Conservation (phyloP, 2,329 filamentous ascomycete species). For the Didymosphaeria variabile region DNA sequence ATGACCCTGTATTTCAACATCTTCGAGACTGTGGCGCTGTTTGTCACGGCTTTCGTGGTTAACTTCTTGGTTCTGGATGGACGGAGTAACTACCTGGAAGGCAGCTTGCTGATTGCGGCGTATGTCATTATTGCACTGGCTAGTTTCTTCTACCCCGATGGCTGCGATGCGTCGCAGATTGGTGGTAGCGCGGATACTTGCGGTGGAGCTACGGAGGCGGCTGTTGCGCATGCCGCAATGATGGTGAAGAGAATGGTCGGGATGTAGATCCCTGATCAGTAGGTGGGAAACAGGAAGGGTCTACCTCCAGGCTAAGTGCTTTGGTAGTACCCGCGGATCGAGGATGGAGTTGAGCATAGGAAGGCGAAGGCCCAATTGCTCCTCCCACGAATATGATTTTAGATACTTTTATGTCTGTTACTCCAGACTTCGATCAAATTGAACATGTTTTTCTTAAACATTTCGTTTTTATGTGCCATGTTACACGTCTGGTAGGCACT, state of each 20-base stretch:
- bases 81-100: slow-evolving; percentile 84
- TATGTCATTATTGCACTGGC: slow-evolving; percentile 78
- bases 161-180: slow-evolving; percentile 53
- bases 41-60: slow-evolving; percentile 82
- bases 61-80: slow-evolving; percentile 88
- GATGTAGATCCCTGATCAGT: slow-evolving; percentile 16
- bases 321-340: background rate
- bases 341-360: background rate
- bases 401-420: background rate
- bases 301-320: slow-evolving; percentile 1
- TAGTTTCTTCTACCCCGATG: slow-evolving; percentile 60
- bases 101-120: slow-evolving; percentile 76
- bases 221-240: slow-evolving; percentile 20
- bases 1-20: slow-evolving; percentile 73
- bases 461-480: too few relatives aligned
- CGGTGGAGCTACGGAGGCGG: slow-evolving; percentile 10
- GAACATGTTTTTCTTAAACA: background rate
- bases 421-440: background rate
- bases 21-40: slow-evolving; percentile 74
- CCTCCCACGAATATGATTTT: background rate
- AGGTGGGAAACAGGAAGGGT: background rate
- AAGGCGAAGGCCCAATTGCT: background rate
- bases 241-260: slow-evolving; percentile 32
- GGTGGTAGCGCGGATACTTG: slow-evolving; percentile 50
- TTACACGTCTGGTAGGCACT: too few relatives aligned